Base-by-base conservation (phyloP, 2,329 filamentous ascomycete genomes). In the Colletotrichum theobromicola region DNA sequence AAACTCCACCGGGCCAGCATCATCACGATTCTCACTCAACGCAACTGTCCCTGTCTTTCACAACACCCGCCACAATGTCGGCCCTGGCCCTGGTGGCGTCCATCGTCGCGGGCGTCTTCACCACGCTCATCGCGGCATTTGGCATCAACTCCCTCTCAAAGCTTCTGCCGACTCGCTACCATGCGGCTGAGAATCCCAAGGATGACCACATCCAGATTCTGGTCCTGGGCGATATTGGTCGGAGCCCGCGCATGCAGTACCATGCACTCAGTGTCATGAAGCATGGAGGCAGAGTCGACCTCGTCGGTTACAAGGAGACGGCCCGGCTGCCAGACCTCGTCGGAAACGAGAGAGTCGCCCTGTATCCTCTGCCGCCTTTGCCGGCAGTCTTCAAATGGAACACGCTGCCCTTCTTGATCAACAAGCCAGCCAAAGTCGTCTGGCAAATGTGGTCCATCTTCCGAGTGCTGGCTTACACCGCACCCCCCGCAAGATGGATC, bases 171-270 rank as follows among this genome's bases (percentile, higher is more conserved):
- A 82, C 79, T 21, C 81, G 83, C 16, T 84, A 86, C 73, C 76
- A 67, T 13, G 83, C 84, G 6, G 79, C 84, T 3, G 78, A 78
- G 73, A 80, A 80, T 15, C 81, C 81, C 46, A 78, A 83, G 26
- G 82, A 86, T 77, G 84, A 87, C 55, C 85, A 86, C 75, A 81
- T 96, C 57, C 95, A 98, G 83, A 91, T 99, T 67, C 89, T 99
- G 18, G 97, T 99, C 21, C 90, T 99, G 32, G 97, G 97, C 58
- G 97, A 99, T 81, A 96, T 99, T 82, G 97, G 97, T 50, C 92
- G 96, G 60, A 98, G 96, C 82, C 97, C 97, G 64, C 95, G 97
- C 71, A 99, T 99, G 96, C 96, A 98, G 82, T 98, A 99, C 80
- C 97, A 99, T 89, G 96, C 96, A 24, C 87, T 98, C 78, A 98